These are phyloP conservation scores for Acanthamoeba healyi DNA, from an alignment of 208 protist genomes.

Conservation along the genomic window DNA sequence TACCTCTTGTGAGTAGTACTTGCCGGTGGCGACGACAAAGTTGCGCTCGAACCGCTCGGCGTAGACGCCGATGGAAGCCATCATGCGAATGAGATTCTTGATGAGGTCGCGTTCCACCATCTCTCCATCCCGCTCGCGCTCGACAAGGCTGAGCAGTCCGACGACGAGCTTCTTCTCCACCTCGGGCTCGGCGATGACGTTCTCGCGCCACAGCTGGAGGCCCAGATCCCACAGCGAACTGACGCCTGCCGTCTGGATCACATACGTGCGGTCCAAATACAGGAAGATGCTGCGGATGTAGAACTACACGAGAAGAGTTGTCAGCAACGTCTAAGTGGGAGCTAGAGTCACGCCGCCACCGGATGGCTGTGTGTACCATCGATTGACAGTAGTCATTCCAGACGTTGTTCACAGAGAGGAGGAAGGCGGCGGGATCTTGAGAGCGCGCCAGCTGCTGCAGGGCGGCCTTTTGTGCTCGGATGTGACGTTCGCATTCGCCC, in stretches of 20 bases:
- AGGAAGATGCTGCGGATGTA: slow-evolving; percentile 88
- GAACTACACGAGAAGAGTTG: slow-evolving; percentile 54
- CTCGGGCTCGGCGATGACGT: slow-evolving; percentile 70
- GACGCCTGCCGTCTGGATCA: slow-evolving; percentile 82
- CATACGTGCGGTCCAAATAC: slow-evolving; percentile 87
- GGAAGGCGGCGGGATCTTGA: slow-evolving; percentile 57
- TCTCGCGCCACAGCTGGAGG: slow-evolving; percentile 79
- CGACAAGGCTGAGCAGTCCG: slow-evolving; percentile 79
- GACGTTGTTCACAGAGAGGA: slow-evolving; percentile 69
- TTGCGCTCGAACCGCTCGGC: slow-evolving; percentile 81
- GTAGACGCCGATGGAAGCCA: slow-evolving; percentile 79
- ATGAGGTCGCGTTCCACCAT: slow-evolving; percentile 62
- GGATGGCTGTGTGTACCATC: slow-evolving; percentile 66
- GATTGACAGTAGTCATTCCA: slow-evolving; percentile 79
- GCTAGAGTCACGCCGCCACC: not conserved
- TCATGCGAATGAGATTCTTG: slow-evolving; percentile 74
- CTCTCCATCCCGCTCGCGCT: slow-evolving; percentile 83
- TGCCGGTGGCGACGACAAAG: slow-evolving; percentile 81
- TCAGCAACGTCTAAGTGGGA: not conserved
- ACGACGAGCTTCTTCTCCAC: slow-evolving; percentile 75
- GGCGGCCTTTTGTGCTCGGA: not conserved
- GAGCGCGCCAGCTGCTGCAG: slow-evolving; percentile 34
- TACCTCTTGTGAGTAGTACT: slow-evolving; percentile 53
- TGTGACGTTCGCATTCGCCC: slow-evolving; percentile 39
- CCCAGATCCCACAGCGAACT: slow-evolving; percentile 86